Percentiles rank a stretch among this genome's conserved stretches.
These are phyloP conservation scores for Lycium ferocissimum DNA, from an alignment of 257 asterid species.

Conservation along the genomic window DNA sequence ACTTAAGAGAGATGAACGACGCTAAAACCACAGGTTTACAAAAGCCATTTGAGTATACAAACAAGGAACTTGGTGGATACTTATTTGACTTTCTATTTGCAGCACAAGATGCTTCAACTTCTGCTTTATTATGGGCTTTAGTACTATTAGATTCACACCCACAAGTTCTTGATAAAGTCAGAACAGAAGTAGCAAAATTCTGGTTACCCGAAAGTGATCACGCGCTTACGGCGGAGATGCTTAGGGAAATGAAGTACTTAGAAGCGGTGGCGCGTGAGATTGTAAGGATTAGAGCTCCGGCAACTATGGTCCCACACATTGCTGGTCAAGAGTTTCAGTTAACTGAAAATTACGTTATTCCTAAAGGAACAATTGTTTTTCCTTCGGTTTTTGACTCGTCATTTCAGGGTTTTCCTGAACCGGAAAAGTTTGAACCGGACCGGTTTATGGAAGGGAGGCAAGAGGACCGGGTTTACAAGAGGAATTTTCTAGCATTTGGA, in stretches of 20 bases:
- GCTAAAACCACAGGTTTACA: conserved; percentile 26
- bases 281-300: conserved; percentile 81
- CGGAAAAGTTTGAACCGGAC: conserved; percentile 87
- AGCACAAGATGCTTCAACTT: conserved; percentile 90
- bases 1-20: conserved; percentile 45
- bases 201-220: conserved; percentile 64
- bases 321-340: conserved; percentile 75
- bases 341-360: conserved; percentile 65
- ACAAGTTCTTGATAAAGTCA: conserved; percentile 54
- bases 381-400: conserved; percentile 92
- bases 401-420: conserved; percentile 81
- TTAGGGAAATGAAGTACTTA: conserved; percentile 81
- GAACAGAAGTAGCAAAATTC: conserved; percentile 56
- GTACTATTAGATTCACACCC: conserved; percentile 71
- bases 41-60: conserved; percentile 35
- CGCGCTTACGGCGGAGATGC: conserved; percentile 57
- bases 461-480: conserved; percentile 77
- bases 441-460: conserved; percentile 80
- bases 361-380: conserved; percentile 84
- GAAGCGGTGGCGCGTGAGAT: conserved; percentile 97
- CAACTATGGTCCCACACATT: conserved; percentile 92
- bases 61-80: conserved; percentile 69
- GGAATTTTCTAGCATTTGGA: conserved; percentile 79
- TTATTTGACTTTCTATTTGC: conserved; percentile 90
- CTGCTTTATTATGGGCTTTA: conserved; percentile 83